phyloP scores from a whole-genome alignment of 345 rosid species.

The Gossypium anomalum region DNA sequence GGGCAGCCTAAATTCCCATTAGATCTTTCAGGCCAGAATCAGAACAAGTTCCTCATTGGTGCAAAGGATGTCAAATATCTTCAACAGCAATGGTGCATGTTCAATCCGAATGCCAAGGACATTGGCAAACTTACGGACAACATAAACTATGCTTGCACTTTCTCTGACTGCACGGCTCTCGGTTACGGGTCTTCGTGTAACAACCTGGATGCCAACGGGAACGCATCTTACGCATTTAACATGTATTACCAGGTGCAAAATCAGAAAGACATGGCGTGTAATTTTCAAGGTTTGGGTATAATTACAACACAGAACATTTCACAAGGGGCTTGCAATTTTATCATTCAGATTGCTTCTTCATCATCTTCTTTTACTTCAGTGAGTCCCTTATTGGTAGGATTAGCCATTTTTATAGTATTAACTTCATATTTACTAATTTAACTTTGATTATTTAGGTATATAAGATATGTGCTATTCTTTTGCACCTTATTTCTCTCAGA shows the following conservation, averaged over 20 bases:
- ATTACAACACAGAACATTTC: conserved; percentile 55
- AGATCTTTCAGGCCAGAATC: conserved; percentile 63
- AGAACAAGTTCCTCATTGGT: conserved; percentile 45
- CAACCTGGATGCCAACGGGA: conserved; percentile 47
- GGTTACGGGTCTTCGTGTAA: conserved; percentile 69
- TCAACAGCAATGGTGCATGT: conserved; percentile 62
- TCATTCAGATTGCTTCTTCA: conserved; percentile 39
- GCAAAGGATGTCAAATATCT: conserved; percentile 64
- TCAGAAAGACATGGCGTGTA: conserved; percentile 57
- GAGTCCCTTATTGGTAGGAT: background rate
- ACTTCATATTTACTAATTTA: background rate
- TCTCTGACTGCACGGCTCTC: conserved; percentile 56
- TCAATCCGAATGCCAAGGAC: conserved; percentile 56
- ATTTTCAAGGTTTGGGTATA: conserved; percentile 54
- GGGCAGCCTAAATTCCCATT: conserved; percentile 73
- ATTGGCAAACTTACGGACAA: conserved; percentile 60
- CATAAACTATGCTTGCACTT: conserved; percentile 63
- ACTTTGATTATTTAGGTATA: background rate
- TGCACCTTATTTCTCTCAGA: background rate
- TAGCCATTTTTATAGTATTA: background rate
- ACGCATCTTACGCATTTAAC: conserved; percentile 68
- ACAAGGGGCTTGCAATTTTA: conserved; percentile 54
- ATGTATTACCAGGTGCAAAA: conserved; percentile 67
- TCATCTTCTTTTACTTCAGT: conserved; percentile 16
- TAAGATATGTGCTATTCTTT: background rate